These are phyloP conservation scores for Solanum chiquidenum DNA, from an alignment of 257 asterid genomes.

Conservation along the genomic window DNA sequence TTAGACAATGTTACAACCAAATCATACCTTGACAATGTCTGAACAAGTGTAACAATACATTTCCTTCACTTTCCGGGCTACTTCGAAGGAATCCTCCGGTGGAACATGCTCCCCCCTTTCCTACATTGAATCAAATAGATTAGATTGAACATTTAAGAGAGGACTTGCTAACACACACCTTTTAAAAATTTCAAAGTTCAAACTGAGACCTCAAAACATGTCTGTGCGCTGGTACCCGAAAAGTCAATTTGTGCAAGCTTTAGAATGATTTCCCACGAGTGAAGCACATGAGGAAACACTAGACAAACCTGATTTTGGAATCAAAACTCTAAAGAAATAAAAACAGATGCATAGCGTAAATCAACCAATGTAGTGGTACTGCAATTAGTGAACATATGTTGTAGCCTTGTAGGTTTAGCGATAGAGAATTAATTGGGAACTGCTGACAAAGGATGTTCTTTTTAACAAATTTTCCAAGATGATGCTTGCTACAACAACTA, in stretches of 20 bases:
- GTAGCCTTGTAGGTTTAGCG: too few species aligned
- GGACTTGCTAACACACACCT: background rate
- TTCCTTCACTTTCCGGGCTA: constrained; percentile 86
- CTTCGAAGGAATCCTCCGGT: constrained; percentile 88
- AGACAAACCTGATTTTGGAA: background rate
- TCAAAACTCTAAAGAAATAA: background rate
- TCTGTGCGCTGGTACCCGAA: background rate
- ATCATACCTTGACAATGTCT: constrained; percentile 85
- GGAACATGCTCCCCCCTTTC: constrained; percentile 97
- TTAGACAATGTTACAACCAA: background rate
- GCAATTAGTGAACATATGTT: background rate
- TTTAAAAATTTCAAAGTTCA: background rate
- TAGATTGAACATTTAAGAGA: background rate
- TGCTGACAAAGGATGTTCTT: background rate
- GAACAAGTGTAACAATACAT: constrained; percentile 94
- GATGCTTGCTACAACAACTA: background rate
- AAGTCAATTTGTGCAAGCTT: background rate
- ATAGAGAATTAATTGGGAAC: background rate
- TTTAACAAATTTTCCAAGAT: background rate
- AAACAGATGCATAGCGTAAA: background rate
- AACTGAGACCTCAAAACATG: background rate
- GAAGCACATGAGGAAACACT: background rate
- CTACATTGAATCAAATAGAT: constrained; percentile 29
- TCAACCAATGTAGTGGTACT: background rate
- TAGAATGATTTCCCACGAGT: background rate